A percentile compares a stretch with the other conserved stretches of the same genome.
Conservation (phyloP, 495 filamentous ascomycete genomes). For the Friedmanniomyces simplex region DNA sequence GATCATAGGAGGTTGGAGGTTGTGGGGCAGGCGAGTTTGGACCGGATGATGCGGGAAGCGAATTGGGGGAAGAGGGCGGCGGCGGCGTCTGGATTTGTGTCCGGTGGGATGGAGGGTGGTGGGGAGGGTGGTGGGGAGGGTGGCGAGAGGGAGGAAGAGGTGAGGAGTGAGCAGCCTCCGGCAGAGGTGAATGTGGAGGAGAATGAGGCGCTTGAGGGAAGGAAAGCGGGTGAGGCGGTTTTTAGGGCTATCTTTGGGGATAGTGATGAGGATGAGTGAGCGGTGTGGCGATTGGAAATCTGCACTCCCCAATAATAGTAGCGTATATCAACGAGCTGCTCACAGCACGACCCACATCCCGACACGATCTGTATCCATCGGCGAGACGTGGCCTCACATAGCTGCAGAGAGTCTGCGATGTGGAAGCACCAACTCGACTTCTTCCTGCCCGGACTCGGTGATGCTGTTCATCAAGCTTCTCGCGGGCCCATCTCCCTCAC, state of each 20-base stretch:
- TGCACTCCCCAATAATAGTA: slow-evolving; percentile 58
- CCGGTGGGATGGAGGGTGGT: slow-evolving; percentile 9
- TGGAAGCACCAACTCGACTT: no score
- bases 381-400: no score
- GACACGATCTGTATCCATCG: no score
- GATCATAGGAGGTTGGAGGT: slow-evolving; percentile 30
- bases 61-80: not conserved
- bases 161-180: slow-evolving; percentile 22
- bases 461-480: no score
- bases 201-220: slow-evolving; percentile 79
- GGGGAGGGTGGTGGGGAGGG: slow-evolving; percentile 1
- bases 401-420: no score
- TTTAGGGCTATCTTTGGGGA: slow-evolving; percentile 93
- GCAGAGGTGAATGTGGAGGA: slow-evolving; percentile 56
- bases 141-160: not conserved
- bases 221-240: slow-evolving; percentile 76
- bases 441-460: no score
- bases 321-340: no score
- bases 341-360: no score
- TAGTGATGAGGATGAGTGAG: slow-evolving; percentile 59
- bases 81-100: slow-evolving; percentile 2
- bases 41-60: slow-evolving; percentile 44
- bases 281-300: slow-evolving; percentile 45
- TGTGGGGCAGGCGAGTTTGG: slow-evolving; percentile 40
- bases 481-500: no score